phyloP scores from a whole-genome alignment of 495 filamentous ascomycete species.

The Lasiosphaeria hispida region DNA sequence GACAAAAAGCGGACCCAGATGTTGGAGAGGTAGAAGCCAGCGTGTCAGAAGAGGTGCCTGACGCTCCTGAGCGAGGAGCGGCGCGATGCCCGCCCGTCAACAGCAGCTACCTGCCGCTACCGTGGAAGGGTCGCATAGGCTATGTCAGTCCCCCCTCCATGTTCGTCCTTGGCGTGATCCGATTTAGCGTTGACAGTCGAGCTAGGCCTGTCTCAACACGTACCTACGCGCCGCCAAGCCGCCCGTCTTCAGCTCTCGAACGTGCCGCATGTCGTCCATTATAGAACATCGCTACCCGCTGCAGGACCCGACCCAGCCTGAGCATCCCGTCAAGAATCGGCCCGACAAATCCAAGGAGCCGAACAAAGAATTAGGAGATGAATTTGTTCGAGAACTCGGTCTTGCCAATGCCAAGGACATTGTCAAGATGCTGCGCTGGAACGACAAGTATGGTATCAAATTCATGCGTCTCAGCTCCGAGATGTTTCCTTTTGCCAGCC shows the following conservation, averaged over 20 bases:
- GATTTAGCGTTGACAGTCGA: conserved; percentile 17
- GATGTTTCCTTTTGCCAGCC: conserved; percentile 95
- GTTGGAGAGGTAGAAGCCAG: not conserved
- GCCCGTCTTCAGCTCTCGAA: conserved; percentile 86
- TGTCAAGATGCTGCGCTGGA: conserved; percentile 85
- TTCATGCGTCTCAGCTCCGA: conserved; percentile 91
- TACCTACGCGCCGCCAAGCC: conserved; percentile 85
- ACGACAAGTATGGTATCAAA: conserved; percentile 87
- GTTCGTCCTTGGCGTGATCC: not conserved
- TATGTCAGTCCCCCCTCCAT: conserved; percentile 60
- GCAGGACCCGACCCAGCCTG: conserved; percentile 66
- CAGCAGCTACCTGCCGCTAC: conserved; percentile 80
- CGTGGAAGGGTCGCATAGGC: conserved; percentile 89
- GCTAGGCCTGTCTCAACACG: conserved; percentile 83
- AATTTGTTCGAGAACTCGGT: conserved; percentile 73
- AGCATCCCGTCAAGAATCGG: conserved; percentile 77
- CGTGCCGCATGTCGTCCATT: conserved; percentile 88
- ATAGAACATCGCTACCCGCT: conserved; percentile 84
- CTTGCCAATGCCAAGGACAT: conserved; percentile 82
- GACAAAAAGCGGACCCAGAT: not conserved
- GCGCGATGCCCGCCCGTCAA: conserved; percentile 72
- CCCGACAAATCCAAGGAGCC: conserved; percentile 70
- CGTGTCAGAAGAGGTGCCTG: conserved; percentile 30
- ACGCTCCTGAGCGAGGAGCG: conserved; percentile 46
- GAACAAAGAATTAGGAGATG: conserved; percentile 57